Conservation (phyloP, 2,329 filamentous ascomycete species). For the Lachnellula arida region DNA sequence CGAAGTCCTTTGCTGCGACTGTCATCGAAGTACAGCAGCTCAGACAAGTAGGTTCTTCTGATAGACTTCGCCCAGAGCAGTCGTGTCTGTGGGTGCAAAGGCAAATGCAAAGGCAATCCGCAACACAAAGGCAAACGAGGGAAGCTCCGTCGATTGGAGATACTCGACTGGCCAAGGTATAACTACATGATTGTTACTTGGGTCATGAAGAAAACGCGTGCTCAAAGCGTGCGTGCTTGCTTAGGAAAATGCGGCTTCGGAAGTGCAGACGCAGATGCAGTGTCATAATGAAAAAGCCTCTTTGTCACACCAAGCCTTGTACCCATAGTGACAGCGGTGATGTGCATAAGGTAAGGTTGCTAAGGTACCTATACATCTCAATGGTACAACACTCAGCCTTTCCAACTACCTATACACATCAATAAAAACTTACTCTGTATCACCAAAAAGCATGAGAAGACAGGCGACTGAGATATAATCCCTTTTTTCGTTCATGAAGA, state of each 20-base stretch:
- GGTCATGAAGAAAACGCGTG: too few relatives aligned
- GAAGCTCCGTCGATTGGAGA: too few relatives aligned
- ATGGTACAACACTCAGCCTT: not conserved
- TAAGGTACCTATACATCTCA: not conserved
- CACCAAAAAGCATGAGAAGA: not conserved
- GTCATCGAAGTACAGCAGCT: too few relatives aligned
- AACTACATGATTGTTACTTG: too few relatives aligned
- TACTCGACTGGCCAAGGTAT: too few relatives aligned
- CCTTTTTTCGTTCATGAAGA: conserved; percentile 28
- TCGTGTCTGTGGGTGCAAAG: too few relatives aligned
- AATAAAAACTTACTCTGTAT: not conserved
- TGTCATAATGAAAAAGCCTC: not conserved
- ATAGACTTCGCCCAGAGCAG: too few relatives aligned
- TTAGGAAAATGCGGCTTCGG: not conserved
- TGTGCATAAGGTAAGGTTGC: not conserved
- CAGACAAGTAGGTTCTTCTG: too few relatives aligned
- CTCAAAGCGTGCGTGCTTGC: not conserved
- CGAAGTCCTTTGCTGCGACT: too few relatives aligned
- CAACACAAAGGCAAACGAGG: too few relatives aligned
- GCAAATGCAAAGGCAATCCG: too few relatives aligned
- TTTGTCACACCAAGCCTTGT: not conserved
- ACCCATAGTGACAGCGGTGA: not conserved
- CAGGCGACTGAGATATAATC: conserved; percentile 18
- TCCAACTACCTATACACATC: not conserved
- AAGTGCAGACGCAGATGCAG: not conserved